phyloP scores from a whole-genome alignment of 495 filamentous ascomycete genomes.

The Bryoglossum gracile region DNA sequence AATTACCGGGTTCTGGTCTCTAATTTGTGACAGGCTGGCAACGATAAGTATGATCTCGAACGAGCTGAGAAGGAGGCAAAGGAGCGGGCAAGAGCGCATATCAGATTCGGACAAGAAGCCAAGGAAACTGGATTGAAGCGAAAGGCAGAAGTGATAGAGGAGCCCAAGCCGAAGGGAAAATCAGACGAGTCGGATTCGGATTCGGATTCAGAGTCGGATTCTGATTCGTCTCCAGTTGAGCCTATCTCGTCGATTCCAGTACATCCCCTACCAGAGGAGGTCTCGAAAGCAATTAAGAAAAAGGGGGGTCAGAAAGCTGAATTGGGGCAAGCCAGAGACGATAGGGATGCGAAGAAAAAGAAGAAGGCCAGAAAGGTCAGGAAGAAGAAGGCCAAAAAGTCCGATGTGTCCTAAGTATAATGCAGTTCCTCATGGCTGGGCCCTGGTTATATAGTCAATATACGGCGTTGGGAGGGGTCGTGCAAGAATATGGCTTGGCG shows the following conservation, averaged over 20 bases:
- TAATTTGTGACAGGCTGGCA: conserved; percentile 43
- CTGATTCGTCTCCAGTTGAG: no score
- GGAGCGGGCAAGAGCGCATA: conserved; percentile 42
- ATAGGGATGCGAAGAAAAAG: conserved; percentile 25
- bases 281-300: background rate
- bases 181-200: conserved; percentile 25
- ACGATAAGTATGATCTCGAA: conserved; percentile 52
- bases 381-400: conserved; percentile 24
- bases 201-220: no score
- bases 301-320: conserved; percentile 14
- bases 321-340: conserved; percentile 13
- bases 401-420: no score
- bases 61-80: conserved; percentile 45
- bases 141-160: conserved; percentile 29
- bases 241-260: conserved; percentile 6
- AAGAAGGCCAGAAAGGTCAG: conserved; percentile 13
- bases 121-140: conserved; percentile 21
- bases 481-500: no score
- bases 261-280: background rate
- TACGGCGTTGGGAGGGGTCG: no score
- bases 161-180: conserved; percentile 5
- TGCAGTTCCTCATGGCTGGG: no score
- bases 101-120: conserved; percentile 37
- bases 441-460: no score
- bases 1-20: background rate